Percentiles rank a stretch among this genome's conserved stretches.
Conservation (phyloP, 768 basidiomycete species). For the Rhodotorula toruloides region DNA sequence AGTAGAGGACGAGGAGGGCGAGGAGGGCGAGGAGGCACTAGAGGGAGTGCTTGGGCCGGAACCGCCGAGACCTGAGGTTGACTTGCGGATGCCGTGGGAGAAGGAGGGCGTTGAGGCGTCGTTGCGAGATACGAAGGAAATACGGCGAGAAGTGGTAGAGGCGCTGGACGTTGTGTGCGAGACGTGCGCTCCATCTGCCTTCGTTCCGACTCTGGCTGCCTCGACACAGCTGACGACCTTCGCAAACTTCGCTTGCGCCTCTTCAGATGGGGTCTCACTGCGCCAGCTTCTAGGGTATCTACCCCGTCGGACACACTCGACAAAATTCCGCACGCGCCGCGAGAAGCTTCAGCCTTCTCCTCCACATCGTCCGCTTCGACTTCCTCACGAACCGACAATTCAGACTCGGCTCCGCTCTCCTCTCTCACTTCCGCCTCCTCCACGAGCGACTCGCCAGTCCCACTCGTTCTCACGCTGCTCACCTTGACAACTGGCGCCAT, state of each 20-base stretch:
- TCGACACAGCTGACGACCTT: too few species aligned
- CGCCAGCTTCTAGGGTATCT: conserved; percentile 59
- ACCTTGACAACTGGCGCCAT: conserved; percentile 75
- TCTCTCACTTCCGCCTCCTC: neutral
- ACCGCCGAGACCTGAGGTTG: conserved; percentile 50
- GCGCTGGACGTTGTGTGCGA: conserved; percentile 28
- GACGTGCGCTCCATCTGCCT: neutral
- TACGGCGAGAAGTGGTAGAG: conserved; percentile 11
- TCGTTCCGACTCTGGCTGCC: too few species aligned
- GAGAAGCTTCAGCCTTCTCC: too few species aligned
- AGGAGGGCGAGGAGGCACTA: conserved; percentile 22
- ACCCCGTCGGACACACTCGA: too few species aligned
- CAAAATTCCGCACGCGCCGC: too few species aligned
- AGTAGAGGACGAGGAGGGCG: neutral
- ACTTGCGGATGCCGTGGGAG: conserved; percentile 25
- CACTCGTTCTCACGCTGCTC: conserved; percentile 59
- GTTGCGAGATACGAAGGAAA: conserved; percentile 7
- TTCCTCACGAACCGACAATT: conserved; percentile 23
- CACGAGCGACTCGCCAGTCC: neutral
- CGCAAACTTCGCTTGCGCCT: neutral
- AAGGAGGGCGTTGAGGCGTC: neutral
- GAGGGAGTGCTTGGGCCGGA: conserved; percentile 59
- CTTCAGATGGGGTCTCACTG: conserved; percentile 15
- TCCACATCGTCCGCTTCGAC: conserved; percentile 38
- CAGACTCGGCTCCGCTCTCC: conserved; percentile 48